Evolutionary conservation across 1,284 basidiomycete species (phyloP), one percentile per base, ranked within the genome.

Genomic region (Puccinia horiana): DNA sequence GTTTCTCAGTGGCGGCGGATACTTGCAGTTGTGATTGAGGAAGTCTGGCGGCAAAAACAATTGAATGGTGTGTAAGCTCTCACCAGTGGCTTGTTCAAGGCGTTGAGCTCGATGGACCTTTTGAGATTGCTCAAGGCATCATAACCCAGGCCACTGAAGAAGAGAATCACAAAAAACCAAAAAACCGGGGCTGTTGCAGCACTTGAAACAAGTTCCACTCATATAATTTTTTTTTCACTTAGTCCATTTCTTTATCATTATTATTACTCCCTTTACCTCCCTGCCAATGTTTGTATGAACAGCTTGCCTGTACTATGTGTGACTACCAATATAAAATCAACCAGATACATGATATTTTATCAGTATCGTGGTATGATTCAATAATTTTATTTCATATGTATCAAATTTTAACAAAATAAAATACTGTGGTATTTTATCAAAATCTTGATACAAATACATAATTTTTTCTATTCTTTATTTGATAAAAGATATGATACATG

Each of bases 41-140:
- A 3, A 67, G 63, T 40, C 35, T 67, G 4, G 16, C 63, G 40
- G 32, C 63, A 4, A 37, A n/a, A 67, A 67, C 29, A 42, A 67
- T 67, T n/a, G 63, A 67, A 20, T 35, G 35, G 12, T 67, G 63
- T 40, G 63, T 67, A 20, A 67, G 63, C 63, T 67, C 63, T 37
- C 63, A 67, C 35, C 63, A 67, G 35, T 67, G 63, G 63, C 40
- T 67, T 20, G 12, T 67, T 20, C 63, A 67, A 9, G 63, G 63
- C 20, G 40, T 67, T n/a, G 23, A 67, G 63, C 63, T 35, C 2
- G 63, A 67, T 67, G 63, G 63, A 2, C 11, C 32, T 37, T 67
- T 67, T 67, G 63, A 67, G 23, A n/a, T 42, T 40, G 63, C 63
- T 40, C 63, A 67, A 8, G 63, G 8, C 8, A 37, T 67, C 35